Conservation (phyloP, 1,139 yeast genomes). For the Kurtzmaniella natalensis region DNA sequence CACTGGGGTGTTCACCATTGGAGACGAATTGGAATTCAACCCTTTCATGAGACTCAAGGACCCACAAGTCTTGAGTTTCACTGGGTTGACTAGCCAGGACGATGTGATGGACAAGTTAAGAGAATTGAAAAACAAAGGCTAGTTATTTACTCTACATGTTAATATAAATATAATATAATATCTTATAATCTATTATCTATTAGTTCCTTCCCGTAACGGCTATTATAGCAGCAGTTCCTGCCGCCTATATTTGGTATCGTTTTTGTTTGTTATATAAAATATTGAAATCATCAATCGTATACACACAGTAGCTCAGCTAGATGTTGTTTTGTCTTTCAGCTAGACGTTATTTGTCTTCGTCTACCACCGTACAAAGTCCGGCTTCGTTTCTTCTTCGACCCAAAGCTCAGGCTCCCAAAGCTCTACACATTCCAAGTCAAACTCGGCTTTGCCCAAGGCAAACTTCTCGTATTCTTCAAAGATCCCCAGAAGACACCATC, state of each 20-base stretch:
- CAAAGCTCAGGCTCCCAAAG: slow-evolving; percentile 45
- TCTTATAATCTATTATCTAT: no score
- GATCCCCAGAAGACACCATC: slow-evolving; percentile 90
- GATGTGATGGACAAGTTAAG: slow-evolving; percentile 65
- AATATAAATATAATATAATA: no score
- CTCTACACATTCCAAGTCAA: slow-evolving; percentile 68
- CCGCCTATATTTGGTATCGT: no score
- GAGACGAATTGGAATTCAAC: slow-evolving; percentile 76
- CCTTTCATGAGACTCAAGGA: slow-evolving; percentile 83
- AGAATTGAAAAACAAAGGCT: slow-evolving; percentile 60
- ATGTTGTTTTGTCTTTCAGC: no score
- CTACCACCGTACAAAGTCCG: slow-evolving; percentile 30
- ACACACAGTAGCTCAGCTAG: no score
- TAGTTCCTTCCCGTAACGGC: no score
- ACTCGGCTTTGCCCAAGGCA: slow-evolving; percentile 91
- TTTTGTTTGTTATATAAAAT: not conserved
- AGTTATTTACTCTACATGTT: no score
- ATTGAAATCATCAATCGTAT: not conserved
- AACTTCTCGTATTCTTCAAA: slow-evolving; percentile 92
- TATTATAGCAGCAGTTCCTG: no score
- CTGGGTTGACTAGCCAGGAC: slow-evolving; percentile 27
- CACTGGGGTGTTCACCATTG: slow-evolving; percentile 80
- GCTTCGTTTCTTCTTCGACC: slow-evolving; percentile 27
- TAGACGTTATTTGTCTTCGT: no score
- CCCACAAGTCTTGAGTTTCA: slow-evolving; percentile 46